Conservation (phyloP, 176 grass and related monocot genomes). For the Elymus sibiricus region DNA sequence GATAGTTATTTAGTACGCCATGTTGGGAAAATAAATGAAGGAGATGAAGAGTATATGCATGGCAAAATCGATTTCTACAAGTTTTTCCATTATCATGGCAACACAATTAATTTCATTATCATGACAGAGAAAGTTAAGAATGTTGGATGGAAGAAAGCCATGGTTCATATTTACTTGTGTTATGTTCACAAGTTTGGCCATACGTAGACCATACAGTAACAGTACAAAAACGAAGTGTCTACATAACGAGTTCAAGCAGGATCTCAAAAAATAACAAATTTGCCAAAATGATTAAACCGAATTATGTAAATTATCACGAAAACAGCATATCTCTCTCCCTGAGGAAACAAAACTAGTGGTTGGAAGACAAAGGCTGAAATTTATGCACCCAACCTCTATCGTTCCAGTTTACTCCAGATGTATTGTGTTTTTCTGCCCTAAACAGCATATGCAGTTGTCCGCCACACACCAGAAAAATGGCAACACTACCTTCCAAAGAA, state of each 20-base stretch:
- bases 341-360: not conserved
- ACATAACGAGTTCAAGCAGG: not conserved
- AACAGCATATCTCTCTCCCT: not conserved
- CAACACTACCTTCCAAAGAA: not conserved
- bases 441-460: not conserved
- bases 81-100: not conserved
- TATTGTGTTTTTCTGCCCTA: not conserved
- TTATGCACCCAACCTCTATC: not conserved
- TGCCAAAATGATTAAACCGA: not conserved
- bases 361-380: not conserved
- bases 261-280: not conserved
- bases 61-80: not conserved
- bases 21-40: not conserved
- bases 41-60: not conserved
- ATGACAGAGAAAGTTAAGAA: not conserved
- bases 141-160: not conserved
- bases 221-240: not conserved
- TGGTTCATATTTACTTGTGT: constrained; percentile 4
- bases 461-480: not conserved
- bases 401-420: not conserved
- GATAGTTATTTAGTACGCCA: not conserved
- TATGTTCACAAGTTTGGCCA: not conserved
- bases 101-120: not conserved
- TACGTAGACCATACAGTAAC: no score
- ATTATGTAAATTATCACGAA: not conserved